Conservation (phyloP, 139 green algal species). For the Medakamo hakoo region DNA sequence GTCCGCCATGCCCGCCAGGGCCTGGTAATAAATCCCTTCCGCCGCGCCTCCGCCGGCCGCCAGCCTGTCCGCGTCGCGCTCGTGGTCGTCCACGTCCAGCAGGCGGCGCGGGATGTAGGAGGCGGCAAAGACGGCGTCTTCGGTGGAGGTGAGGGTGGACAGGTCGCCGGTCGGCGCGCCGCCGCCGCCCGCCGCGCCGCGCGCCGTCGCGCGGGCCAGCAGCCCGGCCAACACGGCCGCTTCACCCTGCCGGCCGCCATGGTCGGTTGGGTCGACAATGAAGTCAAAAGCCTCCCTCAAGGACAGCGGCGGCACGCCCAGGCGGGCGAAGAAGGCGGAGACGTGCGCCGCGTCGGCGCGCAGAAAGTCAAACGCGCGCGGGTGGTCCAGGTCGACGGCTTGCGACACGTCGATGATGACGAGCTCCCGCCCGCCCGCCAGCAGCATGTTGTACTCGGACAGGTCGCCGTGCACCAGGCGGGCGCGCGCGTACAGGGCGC, state of each 20-base stretch:
- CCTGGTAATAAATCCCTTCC: constrained; percentile 92
- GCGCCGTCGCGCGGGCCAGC: constrained; percentile 26
- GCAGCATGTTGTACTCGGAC: constrained; percentile 90
- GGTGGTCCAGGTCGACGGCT: constrained; percentile 94
- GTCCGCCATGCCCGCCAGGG: constrained; percentile 57
- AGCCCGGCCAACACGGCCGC: constrained; percentile 64
- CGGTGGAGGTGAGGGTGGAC: not conserved
- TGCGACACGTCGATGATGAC: constrained; percentile 94
- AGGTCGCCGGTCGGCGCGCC: not conserved
- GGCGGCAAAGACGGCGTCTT: constrained; percentile 36
- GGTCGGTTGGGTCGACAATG: constrained; percentile 66
- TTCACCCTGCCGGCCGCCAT: constrained; percentile 31
- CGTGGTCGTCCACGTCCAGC: constrained; percentile 74
- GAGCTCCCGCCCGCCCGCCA: constrained; percentile 48
- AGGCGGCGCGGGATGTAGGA: constrained; percentile 85
- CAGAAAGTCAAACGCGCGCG: constrained; percentile 91
- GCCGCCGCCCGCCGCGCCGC: not conserved
- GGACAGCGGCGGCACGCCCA: constrained; percentile 58
- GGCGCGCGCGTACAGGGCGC: constrained; percentile 75
- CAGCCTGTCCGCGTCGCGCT: constrained; percentile 64
- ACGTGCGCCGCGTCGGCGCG: constrained; percentile 75
- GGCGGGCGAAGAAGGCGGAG: constrained; percentile 80
- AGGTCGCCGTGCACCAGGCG: constrained; percentile 92
- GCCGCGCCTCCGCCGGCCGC: constrained; percentile 12
- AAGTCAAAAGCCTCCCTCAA: constrained; percentile 95